Evolutionary conservation across 371 early-diverging fungal species (phyloP), one percentile per base, ranked within the genome.

Genomic region (Zopfochytrium polystomum): DNA sequence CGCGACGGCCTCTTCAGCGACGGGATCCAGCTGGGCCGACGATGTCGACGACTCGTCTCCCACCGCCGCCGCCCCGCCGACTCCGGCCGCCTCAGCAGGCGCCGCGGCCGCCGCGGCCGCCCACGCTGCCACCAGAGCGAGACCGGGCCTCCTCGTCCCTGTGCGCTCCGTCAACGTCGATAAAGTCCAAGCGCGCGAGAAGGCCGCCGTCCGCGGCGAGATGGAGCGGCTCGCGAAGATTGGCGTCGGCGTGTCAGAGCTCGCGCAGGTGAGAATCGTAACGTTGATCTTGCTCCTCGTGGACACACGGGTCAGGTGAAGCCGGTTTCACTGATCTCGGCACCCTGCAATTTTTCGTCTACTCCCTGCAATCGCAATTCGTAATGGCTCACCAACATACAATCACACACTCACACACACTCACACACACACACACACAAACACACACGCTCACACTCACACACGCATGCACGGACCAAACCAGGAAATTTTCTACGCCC

Each of bases 401-500:
- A n/a, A n/a, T n/a, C n/a, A n/a, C n/a, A n/a, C n/a, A n/a, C n/a
- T n/a, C n/a, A n/a, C n/a, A n/a, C n/a, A n/a, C n/a, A n/a, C n/a
- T n/a, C n/a, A n/a, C n/a, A n/a, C n/a, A n/a, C n/a, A n/a, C n/a
- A n/a, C n/a, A n/a, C n/a, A n/a, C n/a, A n/a, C n/a, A n/a, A n/a
- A n/a, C n/a, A n/a, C n/a, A n/a, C n/a, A n/a, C n/a, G n/a, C n/a
- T n/a, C n/a, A n/a, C n/a, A n/a, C n/a, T n/a, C n/a, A 38, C 38
- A 9, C 38, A 38, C n/a, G 38, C 38, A 38, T 38, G 42, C 57
- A n/a, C 7, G 9, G 29, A 9, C 15, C 18, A 11, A 2, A 23
- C 7, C 53, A 76, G 76, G 56, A 56, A 46, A 60, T 76, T 15
- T 78, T 78, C 58, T 73, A 78, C 48, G 71, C 73, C 23, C 67